Evolutionary conservation across 202 grass and related monocot species (phyloP).

Genomic region (Setaria italica): DNA sequence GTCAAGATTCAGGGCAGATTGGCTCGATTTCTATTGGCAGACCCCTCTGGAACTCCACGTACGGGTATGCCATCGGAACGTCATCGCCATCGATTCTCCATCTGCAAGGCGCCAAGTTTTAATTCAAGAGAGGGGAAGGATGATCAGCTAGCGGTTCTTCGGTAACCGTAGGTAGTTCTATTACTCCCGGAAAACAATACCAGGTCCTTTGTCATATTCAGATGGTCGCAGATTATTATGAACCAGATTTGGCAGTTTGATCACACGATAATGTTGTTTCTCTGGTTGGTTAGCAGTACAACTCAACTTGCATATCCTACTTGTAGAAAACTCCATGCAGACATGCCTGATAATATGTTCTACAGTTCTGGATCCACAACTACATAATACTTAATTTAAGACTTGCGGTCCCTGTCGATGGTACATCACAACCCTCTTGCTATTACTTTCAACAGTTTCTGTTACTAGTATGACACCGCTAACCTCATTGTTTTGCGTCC

Average conservation of each 20-base stretch:
- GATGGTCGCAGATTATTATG: slow-evolving; percentile 15
- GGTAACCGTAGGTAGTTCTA: not conserved
- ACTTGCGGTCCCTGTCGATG: slow-evolving; percentile 20
- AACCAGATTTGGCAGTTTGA: slow-evolving; percentile 1
- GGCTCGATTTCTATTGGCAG: slow-evolving; percentile 75
- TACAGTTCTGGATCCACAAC: not conserved
- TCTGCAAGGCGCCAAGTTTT: slow-evolving; percentile 42
- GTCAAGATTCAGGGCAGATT: slow-evolving; percentile 39
- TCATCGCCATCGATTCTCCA: slow-evolving; percentile 78
- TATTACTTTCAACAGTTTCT: not conserved
- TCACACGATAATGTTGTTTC: not conserved
- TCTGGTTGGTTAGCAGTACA: not conserved
- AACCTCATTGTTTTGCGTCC: not conserved
- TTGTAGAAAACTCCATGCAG: slow-evolving; percentile 42
- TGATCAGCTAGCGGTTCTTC: not conserved
- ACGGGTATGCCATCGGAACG: slow-evolving; percentile 83
- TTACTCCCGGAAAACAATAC: not conserved
- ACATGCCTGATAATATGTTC: slow-evolving; percentile 37
- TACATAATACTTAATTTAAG: slow-evolving; percentile 13
- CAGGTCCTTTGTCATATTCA: slow-evolving; percentile 10
- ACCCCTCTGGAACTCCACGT: slow-evolving; percentile 81
- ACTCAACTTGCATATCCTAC: slow-evolving; percentile 44
- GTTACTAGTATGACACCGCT: not conserved
- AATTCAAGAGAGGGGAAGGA: not conserved
- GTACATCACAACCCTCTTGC: slow-evolving; percentile 5